phyloP scores from a whole-genome alignment of 495 filamentous ascomycete species.

The Aspergillus cavernicola region DNA sequence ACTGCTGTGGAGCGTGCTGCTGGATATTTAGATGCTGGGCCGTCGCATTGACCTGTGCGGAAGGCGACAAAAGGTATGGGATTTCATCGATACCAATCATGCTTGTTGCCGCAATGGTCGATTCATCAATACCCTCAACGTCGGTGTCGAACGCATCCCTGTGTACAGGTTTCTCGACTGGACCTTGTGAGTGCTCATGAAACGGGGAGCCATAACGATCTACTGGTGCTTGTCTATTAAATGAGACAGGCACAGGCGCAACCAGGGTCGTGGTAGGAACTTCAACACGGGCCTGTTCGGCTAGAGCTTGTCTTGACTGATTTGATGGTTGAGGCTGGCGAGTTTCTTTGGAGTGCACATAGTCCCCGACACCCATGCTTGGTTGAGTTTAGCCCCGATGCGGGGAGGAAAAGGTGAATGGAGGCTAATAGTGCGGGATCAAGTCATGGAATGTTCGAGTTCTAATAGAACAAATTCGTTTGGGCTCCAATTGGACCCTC shows the following conservation, averaged over 20 bases:
- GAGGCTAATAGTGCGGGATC: neutral
- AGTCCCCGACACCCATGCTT: conserved; percentile 45
- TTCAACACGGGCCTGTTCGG: conserved; percentile 36
- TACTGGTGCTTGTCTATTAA: conserved; percentile 17
- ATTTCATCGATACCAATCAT: conserved; percentile 34
- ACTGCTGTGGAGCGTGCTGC: conserved; percentile 20
- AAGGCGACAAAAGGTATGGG: conserved; percentile 25
- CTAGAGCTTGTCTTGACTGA: conserved; percentile 32
- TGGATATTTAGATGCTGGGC: conserved; percentile 18
- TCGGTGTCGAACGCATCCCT: conserved; percentile 45
- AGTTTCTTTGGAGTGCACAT: conserved; percentile 40
- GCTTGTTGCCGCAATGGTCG: conserved; percentile 43
- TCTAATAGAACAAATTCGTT: neutral
- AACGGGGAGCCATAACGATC: conserved; percentile 20
- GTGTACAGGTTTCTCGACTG: conserved; percentile 18
- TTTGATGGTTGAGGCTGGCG: conserved; percentile 27
- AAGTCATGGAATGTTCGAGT: neutral
- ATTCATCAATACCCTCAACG: conserved; percentile 45
- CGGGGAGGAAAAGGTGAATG: neutral
- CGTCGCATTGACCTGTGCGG: conserved; percentile 4
- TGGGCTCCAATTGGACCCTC: neutral
- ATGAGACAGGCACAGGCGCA: conserved; percentile 13
- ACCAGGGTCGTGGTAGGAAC: conserved; percentile 26
- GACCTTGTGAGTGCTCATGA: conserved; percentile 13
- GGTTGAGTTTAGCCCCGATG: neutral